Base-by-base conservation (phyloP, 169 alveolate genomes). In the Plasmodium billcollinsi region DNA sequence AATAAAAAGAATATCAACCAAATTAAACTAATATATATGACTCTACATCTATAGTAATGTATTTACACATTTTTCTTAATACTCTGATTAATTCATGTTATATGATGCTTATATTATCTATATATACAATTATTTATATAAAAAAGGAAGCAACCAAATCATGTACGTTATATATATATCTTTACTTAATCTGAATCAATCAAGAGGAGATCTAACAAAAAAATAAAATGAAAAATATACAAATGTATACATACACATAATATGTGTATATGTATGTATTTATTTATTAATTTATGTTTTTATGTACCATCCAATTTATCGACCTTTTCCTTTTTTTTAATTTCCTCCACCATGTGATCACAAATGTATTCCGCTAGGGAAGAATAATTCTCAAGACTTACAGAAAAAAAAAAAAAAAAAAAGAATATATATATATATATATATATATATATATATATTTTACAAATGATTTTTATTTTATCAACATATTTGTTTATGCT, bases 261-360 rank as follows among this genome's bases (percentile, higher is more conserved):
- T 24, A 24, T 24, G 2, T 1, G 2, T 24, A 0, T 24, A 2
- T 24, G 29, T 24, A 24, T 24, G 0, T 24, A 24, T 24, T 24
- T 33, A 4, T 39, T 39, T 39, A 39, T 39, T 39, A 5, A 39
- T 39, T 39, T 5, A 39, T 39, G 5, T 39, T 39, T 39, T 39
- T 39, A 52, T 26, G 33, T 69, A 83, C 91, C 91, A 5, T 83
- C 91, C 61, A 83, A 7, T 26, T 56, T 47, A 39, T 70, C 21
- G 47, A 56, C 1, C 8, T 69, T 59, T 24, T 61, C 86, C 50
- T 58, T 73, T 33, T 70, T 73, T 15, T 73, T 83, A 29, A 63
- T 58, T 43, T 83, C 91, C 21, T 56, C 20, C 73, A 83, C 45
- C 91, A 83, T 83, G 21, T 83, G 24, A 15, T 83, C 74, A 73